Base-by-base conservation (phyloP, 495 filamentous ascomycete species). In the Apodospora peruviana region DNA sequence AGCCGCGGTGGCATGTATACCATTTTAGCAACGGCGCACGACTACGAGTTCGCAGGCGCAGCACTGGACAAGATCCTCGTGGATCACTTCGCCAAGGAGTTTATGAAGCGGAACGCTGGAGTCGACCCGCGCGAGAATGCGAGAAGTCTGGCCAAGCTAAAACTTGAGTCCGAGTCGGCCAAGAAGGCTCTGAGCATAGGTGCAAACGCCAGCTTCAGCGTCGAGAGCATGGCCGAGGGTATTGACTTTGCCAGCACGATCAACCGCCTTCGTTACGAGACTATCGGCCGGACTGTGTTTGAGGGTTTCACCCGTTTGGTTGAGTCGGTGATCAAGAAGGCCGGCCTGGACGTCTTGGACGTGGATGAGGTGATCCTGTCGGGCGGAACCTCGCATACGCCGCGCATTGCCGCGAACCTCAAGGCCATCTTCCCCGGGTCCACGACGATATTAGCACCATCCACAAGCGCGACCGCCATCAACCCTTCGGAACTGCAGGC, bases 1-100 rank as follows among this genome's bases (percentile, higher is more conserved):
- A 91, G 83, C 60, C 82, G 91, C 65, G 88, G 91, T 39, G 93
- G 93, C 55, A 93, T 97, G 76, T 97, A 98, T 79, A 95, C 88
- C 40, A 85, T 96, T 55, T 78, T 98, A 12, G 90, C 94, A 3
- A 95, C 91, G 25, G 82, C 84, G 12, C 93, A 98, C 69, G 93
- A 98, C 75, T 96, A 94, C 66, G 89, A 95, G 61, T 85, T 88
- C 49, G 81, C 84, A 41, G 93, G 93, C 57, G 69, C 78, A 20
- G 81, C 87, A 39, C 72, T 98, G 27, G 93, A 98, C 70, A 78
- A 91, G 60, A 83, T 94, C 29, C 77, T 98, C 40, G 86, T 96
- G 56, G 91, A 97, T 65, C 83, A 96, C 76, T 96, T 96, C 59
- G 86, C 93, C 49, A 97, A 98, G 78, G 93, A 96, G 67, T 98